A percentile compares a stretch with the other conserved stretches of the same genome.
These are phyloP conservation scores for Lactifluus piperatus DNA, from an alignment of 768 basidiomycete genomes.

Conservation along the genomic window DNA sequence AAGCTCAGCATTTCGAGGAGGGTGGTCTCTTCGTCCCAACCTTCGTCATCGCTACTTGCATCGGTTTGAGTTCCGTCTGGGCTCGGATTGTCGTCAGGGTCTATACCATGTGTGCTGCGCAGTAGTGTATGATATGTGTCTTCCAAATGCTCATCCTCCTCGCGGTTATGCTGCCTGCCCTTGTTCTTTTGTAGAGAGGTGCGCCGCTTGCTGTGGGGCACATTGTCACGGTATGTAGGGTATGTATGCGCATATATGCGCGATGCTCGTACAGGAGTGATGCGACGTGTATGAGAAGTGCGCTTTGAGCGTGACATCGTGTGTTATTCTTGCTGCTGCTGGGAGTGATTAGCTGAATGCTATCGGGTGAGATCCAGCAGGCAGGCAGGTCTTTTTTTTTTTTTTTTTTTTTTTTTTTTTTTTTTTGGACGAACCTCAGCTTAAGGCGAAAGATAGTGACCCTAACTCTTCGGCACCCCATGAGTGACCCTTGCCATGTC, in stretches of 20 bases:
- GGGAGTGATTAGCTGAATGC: too few relatives aligned
- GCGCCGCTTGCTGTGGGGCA: not conserved
- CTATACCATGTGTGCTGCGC: not conserved
- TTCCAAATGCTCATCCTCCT: not conserved
- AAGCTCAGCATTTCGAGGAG: conserved; percentile 8
- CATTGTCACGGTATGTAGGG: not conserved
- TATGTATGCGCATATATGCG: conserved; percentile 6
- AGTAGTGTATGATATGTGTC: not conserved
- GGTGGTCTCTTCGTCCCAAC: conserved; percentile 6
- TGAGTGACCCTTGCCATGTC: too few relatives aligned
- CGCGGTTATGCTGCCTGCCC: not conserved
- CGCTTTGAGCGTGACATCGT: conserved; percentile 4
- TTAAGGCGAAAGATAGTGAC: too few relatives aligned
- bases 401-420: too few relatives aligned
- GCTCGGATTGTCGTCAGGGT: not conserved
- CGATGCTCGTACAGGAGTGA: not conserved
- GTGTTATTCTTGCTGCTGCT: too few relatives aligned
- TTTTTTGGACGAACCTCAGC: too few relatives aligned
- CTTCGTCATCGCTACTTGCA: not conserved
- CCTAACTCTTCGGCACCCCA: too few relatives aligned
- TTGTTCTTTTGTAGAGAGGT: not conserved
- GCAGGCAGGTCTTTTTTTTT: too few relatives aligned
- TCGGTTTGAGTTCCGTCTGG: not conserved
- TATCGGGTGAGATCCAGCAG: too few relatives aligned
- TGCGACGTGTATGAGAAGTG: not conserved